These are phyloP conservation scores for Heterobasidion parviporum DNA, from an alignment of 1,284 basidiomycete species.

Conservation along the genomic window DNA sequence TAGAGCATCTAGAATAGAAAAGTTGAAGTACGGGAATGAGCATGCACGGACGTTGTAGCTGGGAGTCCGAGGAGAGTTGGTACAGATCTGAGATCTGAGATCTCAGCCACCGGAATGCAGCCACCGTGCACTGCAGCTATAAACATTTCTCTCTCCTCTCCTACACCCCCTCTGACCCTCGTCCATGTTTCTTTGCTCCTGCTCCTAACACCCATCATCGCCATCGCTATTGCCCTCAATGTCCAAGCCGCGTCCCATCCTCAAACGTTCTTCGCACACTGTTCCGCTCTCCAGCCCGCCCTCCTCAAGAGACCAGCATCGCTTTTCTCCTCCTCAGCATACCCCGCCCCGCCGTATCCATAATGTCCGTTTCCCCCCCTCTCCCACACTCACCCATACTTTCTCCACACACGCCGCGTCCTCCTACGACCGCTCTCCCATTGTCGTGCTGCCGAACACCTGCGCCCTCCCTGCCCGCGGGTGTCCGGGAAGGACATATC, in stretches of 20 bases:
- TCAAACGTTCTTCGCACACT: constrained; percentile 24
- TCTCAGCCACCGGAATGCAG: no score
- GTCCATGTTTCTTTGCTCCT: not conserved
- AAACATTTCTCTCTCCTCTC: not conserved
- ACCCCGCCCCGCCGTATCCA: constrained; percentile 17
- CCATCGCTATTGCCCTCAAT: constrained; percentile 6
- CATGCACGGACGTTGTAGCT: no score
- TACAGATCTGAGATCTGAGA: no score
- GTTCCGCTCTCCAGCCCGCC: constrained; percentile 5
- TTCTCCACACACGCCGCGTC: constrained; percentile 47
- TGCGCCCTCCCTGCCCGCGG: constrained; percentile 65
- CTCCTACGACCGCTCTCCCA: constrained; percentile 64
- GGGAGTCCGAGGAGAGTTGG: no score
- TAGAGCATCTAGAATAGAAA: no score
- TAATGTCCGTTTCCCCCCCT: constrained; percentile 49
- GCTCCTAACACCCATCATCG: not conserved
- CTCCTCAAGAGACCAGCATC: not conserved
- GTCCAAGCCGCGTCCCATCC: constrained; percentile 31
- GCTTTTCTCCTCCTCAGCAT: constrained; percentile 12
- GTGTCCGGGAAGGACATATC: constrained; percentile 60
- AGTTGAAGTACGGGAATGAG: no score
- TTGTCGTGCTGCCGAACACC: constrained; percentile 53
- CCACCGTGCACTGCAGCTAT: no score
- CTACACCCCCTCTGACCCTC: not conserved
- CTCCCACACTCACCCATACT: constrained; percentile 45